Conservation (phyloP, 2,329 filamentous ascomycete genomes). For the Thermothelomyces thermophilus region DNA sequence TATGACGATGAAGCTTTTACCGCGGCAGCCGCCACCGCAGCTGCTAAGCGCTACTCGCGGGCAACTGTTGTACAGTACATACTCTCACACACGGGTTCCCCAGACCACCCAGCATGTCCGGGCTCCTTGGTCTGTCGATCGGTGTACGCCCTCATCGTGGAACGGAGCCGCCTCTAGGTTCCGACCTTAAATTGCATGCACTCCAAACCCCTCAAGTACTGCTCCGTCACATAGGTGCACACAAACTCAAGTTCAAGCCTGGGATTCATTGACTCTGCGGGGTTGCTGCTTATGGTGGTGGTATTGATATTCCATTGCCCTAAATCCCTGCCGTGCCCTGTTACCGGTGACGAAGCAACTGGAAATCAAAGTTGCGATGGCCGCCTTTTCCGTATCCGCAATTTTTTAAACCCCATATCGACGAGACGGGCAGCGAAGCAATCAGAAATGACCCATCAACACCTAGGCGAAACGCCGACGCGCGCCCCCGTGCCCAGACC, state of each 20-base stretch:
- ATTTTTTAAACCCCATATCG: slow-evolving; percentile 7
- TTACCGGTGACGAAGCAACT: slow-evolving; percentile 23
- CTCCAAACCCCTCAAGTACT: too few species aligned
- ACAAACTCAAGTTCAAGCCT: slow-evolving; percentile 1
- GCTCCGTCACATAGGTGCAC: too few species aligned
- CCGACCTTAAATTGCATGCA: too few species aligned
- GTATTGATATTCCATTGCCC: slow-evolving; percentile 24
- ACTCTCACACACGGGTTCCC: too few species aligned
- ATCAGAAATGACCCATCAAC: slow-evolving; percentile 23
- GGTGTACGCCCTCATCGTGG: too few species aligned
- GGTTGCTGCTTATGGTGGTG: slow-evolving; percentile 18
- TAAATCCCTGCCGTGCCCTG: slow-evolving; percentile 21
- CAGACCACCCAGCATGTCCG: too few species aligned
- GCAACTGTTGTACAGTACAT: too few species aligned
- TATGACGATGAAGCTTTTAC: too few species aligned
- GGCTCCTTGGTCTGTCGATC: too few species aligned
- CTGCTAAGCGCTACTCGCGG: too few species aligned
- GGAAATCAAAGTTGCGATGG: slow-evolving; percentile 17
- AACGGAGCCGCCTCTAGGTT: too few species aligned
- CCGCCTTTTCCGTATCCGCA: slow-evolving; percentile 13
- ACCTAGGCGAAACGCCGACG: slow-evolving; percentile 23
- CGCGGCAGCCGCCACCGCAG: too few species aligned
- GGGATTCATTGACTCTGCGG: slow-evolving; percentile 16
- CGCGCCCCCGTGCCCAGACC: slow-evolving; percentile 19
- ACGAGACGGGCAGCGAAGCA: slow-evolving; percentile 14